Base-by-base conservation (phyloP, 495 filamentous ascomycete genomes). In the Annulohypoxylon bovei region DNA sequence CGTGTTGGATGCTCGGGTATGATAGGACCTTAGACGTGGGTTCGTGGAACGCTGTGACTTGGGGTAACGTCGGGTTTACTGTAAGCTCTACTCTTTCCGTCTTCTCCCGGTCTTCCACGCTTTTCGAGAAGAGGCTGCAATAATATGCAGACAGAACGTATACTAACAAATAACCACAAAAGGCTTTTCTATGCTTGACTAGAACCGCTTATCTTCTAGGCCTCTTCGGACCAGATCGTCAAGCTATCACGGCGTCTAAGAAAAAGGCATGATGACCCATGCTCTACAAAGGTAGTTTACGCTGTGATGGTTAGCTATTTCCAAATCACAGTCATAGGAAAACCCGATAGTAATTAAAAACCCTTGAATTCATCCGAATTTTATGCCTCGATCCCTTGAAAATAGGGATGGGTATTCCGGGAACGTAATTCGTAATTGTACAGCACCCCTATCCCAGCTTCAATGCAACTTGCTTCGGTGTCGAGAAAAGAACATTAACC, bases 51-150 rank as follows among this genome's bases (percentile, higher is more conserved):
- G 75, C 83, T 25, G 81, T 92, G 79, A 86, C 88, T 1, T 92
- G 90, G 89, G 92, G 91, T 9, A 93, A 93, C 71, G 82, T 94
- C 47, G 90, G 86, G 0, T 78, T 83, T 22, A 93, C 91, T 4
- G 84, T 87, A 49, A 78, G 80, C 71, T 33, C 1, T 14, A 39
- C 30, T 39, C 55, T 39, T 35, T 18, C 28, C 46, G 12, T 28
- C 35, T 58, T 39, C 44, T 52, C 27, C 16, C 37, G 30, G n/a
- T 8, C 14, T 55, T 12, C 22, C 52, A 12, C 18, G 20, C 44
- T 5, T 47, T 25, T 47, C 23, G 2, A 18, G 44, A 25, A 23
- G 44, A 47, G 44, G 18, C 22, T 25, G 44, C 22, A 23, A 18
- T 7, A 47, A 47, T 12, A 25, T 18, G 3, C 11, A 3, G 20